A percentile compares a stretch with the other conserved stretches of the same genome.
These are phyloP conservation scores for Rhododendron williamsianum DNA, from an alignment of 148 eudicot species.

Conservation along the genomic window DNA sequence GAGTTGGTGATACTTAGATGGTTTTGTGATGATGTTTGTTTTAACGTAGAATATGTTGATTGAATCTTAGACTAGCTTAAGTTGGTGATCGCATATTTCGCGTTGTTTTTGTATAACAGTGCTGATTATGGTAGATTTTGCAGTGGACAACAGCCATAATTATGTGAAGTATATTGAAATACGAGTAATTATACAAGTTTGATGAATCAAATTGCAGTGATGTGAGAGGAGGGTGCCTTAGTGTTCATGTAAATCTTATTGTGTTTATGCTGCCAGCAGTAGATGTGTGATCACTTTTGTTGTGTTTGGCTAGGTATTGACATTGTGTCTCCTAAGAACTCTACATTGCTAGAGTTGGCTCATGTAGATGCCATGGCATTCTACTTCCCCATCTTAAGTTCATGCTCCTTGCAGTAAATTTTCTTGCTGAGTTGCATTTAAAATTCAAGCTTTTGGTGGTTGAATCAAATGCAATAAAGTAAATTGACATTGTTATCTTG, in stretches of 20 bases:
- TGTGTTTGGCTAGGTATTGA: background rate
- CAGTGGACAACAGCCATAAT: background rate
- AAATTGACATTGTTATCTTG: background rate
- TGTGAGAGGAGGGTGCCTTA: background rate
- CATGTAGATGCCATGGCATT: background rate
- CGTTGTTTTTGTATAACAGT: background rate
- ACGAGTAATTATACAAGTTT: background rate
- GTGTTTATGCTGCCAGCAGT: background rate
- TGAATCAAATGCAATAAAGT: background rate
- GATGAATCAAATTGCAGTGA: background rate
- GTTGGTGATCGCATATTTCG: background rate
- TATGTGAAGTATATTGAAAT: background rate
- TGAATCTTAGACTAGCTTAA: background rate
- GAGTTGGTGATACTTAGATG: constrained; percentile 7
- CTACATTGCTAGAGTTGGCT: background rate
- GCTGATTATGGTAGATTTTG: background rate
- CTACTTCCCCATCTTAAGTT: background rate
- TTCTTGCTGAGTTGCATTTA: background rate
- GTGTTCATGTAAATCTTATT: background rate
- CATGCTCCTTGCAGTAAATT: background rate
- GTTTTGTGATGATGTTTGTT: background rate
- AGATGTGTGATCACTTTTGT: background rate
- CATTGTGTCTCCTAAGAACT: background rate
- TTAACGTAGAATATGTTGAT: background rate
- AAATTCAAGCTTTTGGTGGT: background rate